Percentiles rank a stretch among this genome's conserved stretches.
These are phyloP conservation scores for Ceratocystis harringtonii DNA, from an alignment of 2,329 filamentous ascomycete genomes.

Conservation along the genomic window DNA sequence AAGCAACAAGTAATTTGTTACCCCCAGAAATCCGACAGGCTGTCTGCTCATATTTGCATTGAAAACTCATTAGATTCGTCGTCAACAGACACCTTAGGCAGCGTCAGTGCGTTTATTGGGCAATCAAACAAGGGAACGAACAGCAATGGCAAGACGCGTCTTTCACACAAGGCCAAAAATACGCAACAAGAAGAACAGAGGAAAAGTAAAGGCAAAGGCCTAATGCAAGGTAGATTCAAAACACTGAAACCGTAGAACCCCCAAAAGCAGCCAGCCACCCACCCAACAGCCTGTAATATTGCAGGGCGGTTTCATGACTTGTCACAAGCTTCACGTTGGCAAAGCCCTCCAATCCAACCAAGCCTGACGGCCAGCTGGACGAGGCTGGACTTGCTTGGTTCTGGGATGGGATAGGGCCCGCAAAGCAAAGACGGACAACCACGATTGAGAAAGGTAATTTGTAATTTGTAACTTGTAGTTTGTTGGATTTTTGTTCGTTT, in stretches of 20 bases:
- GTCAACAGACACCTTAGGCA: not conserved
- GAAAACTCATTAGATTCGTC: not conserved
- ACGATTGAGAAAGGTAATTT: not conserved
- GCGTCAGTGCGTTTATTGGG: not conserved
- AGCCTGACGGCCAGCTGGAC: not conserved
- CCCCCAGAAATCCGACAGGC: too few relatives aligned
- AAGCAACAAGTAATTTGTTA: too few relatives aligned
- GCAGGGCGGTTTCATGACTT: constrained; percentile 1
- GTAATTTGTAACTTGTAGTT: not conserved
- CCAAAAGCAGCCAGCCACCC: not conserved
- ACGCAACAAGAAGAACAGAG: not conserved
- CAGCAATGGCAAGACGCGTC: not conserved
- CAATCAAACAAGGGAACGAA: not conserved
- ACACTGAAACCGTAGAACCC: not conserved
- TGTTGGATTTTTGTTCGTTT: not conserved
- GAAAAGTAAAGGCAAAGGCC: not conserved
- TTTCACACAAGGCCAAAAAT: not conserved
- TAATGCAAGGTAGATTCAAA: not conserved
- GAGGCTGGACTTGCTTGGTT: too few relatives aligned
- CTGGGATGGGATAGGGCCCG: too few relatives aligned
- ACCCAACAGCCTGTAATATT: not conserved
- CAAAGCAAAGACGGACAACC: too few relatives aligned
- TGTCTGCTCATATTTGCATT: not conserved
- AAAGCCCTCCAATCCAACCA: too few relatives aligned
- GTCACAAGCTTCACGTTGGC: not conserved